Conservation (phyloP, 139 green algal genomes). For the Coelastrella sp. region DNA sequence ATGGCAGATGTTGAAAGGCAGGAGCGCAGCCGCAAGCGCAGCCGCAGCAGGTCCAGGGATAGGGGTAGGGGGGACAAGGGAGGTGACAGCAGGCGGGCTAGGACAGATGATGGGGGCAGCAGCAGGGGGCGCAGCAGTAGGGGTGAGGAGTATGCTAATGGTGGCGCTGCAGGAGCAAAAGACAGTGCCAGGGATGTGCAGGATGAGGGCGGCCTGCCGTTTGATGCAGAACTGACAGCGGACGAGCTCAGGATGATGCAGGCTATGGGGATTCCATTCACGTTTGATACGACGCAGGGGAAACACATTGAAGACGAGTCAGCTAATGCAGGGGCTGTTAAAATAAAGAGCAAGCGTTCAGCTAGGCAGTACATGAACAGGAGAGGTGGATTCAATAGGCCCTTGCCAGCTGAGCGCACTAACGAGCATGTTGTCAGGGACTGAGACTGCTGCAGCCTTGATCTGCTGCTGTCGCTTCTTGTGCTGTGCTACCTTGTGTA, state of each 20-base stretch:
- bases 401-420: slow-evolving; percentile 84
- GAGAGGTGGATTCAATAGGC: slow-evolving; percentile 92
- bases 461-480: too few relatives aligned
- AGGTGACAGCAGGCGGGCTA: not conserved
- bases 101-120: not conserved
- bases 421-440: slow-evolving; percentile 77
- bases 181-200: not conserved
- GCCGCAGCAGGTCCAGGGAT: not conserved
- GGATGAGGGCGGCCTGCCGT: slow-evolving; percentile 51
- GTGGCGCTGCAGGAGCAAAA: slow-evolving; percentile 20
- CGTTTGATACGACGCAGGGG: slow-evolving; percentile 85
- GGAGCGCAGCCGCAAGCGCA: slow-evolving; percentile 5
- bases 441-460: not conserved
- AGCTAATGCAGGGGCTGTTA: slow-evolving; percentile 76
- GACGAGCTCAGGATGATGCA: slow-evolving; percentile 92
- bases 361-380: slow-evolving; percentile 97
- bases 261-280: slow-evolving; percentile 90
- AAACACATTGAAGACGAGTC: slow-evolving; percentile 84
- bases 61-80: not conserved
- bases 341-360: slow-evolving; percentile 78
- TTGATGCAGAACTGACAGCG: slow-evolving; percentile 82
- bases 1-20: slow-evolving; percentile 29
- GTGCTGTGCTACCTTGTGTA: too few relatives aligned
- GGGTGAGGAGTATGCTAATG: not conserved
- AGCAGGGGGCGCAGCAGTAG: slow-evolving; percentile 23